phyloP scores from a whole-genome alignment of 2,329 filamentous ascomycete genomes.

The Diaporthe sp. region DNA sequence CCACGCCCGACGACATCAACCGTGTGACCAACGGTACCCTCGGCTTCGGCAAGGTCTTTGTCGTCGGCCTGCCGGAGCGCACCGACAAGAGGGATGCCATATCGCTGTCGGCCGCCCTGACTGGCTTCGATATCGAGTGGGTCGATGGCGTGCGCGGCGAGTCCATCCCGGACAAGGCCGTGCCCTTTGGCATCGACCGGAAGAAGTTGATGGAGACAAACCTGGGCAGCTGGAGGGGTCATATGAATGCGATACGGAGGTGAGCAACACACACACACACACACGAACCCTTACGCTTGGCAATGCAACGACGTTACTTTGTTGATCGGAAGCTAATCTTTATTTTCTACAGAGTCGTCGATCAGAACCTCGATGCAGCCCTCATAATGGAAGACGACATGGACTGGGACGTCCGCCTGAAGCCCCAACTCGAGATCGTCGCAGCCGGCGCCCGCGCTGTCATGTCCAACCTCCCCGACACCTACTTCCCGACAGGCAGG shows the following conservation, averaged over 20 bases:
- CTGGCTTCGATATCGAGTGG: conserved; percentile 59
- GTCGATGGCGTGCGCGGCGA: conserved; percentile 59
- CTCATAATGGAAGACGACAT: conserved; percentile 63
- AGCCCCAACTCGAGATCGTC: conserved; percentile 49
- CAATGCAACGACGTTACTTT: conserved; percentile 17
- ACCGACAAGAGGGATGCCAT: conserved; percentile 66
- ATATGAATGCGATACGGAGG: conserved; percentile 55
- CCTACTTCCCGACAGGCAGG: conserved; percentile 37
- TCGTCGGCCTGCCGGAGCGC: conserved; percentile 64
- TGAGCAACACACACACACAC: conserved; percentile 36
- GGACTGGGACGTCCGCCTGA: conserved; percentile 63
- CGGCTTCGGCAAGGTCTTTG: conserved; percentile 54
- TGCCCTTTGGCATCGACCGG: conserved; percentile 51
- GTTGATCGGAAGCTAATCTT: conserved; percentile 6
- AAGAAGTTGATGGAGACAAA: conserved; percentile 50
- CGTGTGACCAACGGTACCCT: conserved; percentile 47
- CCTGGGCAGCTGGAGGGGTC: conserved; percentile 56
- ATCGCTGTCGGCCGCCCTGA: conserved; percentile 60
- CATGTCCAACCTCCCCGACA: conserved; percentile 35
- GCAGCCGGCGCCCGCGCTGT: conserved; percentile 40
- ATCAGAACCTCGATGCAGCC: conserved; percentile 53
- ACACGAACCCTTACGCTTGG: background rate
- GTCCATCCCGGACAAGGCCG: conserved; percentile 53
- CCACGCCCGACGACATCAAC: conserved; percentile 43
- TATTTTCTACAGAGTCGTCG: conserved; percentile 51